These are phyloP conservation scores for Ilyonectria sp. DNA, from an alignment of 2,329 filamentous ascomycete species.

Conservation along the genomic window DNA sequence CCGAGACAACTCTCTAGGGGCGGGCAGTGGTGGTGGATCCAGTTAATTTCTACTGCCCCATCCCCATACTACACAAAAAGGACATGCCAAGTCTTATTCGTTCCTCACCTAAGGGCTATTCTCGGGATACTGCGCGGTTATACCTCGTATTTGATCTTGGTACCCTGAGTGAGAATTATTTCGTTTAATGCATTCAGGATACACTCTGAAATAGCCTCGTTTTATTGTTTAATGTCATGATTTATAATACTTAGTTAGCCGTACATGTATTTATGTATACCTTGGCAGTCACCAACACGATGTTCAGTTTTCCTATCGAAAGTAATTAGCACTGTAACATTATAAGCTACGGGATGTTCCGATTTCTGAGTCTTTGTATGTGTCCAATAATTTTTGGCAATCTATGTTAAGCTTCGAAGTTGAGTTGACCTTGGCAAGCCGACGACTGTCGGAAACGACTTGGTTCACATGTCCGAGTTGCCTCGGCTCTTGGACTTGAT, in stretches of 20 bases:
- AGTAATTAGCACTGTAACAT: background rate
- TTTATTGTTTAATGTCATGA: constrained; percentile 10
- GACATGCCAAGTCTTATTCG: background rate
- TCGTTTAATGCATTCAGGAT: background rate
- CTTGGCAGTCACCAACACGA: constrained; percentile 6
- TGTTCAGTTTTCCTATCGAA: background rate
- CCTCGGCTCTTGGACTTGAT: no score
- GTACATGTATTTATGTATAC: background rate
- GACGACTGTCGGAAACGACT: no score
- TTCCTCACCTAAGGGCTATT: background rate
- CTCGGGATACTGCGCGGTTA: background rate
- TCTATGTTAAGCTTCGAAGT: no score
- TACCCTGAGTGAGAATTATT: background rate
- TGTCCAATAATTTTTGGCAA: no score
- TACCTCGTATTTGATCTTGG: background rate
- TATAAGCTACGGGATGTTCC: background rate
- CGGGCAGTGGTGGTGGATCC: background rate
- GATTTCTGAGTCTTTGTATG: no score
- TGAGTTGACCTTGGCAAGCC: no score
- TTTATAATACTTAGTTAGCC: background rate
- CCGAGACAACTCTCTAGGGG: background rate
- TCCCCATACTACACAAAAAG: background rate
- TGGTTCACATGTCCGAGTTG: no score
- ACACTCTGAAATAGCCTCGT: background rate
- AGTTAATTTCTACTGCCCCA: background rate